These are phyloP conservation scores for Babesia microti DNA, from an alignment of 169 alveolate species.

Conservation along the genomic window DNA sequence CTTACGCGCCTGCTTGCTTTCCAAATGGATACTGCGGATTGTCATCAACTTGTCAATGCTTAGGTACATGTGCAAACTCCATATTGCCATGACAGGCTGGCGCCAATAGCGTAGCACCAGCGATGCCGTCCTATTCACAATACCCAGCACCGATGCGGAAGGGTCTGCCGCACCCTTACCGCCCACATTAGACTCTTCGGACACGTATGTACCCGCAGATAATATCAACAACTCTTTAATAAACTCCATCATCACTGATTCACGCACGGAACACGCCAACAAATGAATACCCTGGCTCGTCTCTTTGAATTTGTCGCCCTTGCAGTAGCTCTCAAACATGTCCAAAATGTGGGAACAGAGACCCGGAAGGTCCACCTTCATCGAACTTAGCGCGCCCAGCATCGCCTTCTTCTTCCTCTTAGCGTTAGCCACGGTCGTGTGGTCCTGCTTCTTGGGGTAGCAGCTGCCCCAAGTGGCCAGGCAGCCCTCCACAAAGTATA, in stretches of 20 bases:
- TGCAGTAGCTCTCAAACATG: slow-evolving; percentile 38
- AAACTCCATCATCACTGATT: slow-evolving; percentile 26
- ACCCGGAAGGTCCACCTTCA: slow-evolving; percentile 23
- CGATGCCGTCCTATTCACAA: slow-evolving; percentile 10
- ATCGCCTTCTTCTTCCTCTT: slow-evolving; percentile 4
- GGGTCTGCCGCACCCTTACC: no score
- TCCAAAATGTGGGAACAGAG: slow-evolving; percentile 24
- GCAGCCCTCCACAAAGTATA: slow-evolving; percentile 43
- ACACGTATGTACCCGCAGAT: no score
- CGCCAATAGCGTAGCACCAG: slow-evolving; percentile 18
- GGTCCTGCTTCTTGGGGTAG: background rate
- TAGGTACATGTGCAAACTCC: slow-evolving; percentile 19
- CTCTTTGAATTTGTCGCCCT: slow-evolving; percentile 15
- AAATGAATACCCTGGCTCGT: slow-evolving; percentile 22
- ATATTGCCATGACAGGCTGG: slow-evolving; percentile 34
- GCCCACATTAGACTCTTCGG: no score
- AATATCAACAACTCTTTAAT: slow-evolving; percentile 14
- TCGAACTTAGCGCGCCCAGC: slow-evolving; percentile 4
- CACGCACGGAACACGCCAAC: slow-evolving; percentile 17
- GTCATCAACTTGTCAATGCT: slow-evolving; percentile 28
- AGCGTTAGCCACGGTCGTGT: background rate
- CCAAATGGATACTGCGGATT: slow-evolving; percentile 17
- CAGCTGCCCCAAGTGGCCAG: slow-evolving; percentile 23
- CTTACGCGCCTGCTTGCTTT: slow-evolving; percentile 11
- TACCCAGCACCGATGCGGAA: no score